These are phyloP conservation scores for Cladosporium sp. DNA, from an alignment of 2,329 filamentous ascomycete species.

Conservation along the genomic window DNA sequence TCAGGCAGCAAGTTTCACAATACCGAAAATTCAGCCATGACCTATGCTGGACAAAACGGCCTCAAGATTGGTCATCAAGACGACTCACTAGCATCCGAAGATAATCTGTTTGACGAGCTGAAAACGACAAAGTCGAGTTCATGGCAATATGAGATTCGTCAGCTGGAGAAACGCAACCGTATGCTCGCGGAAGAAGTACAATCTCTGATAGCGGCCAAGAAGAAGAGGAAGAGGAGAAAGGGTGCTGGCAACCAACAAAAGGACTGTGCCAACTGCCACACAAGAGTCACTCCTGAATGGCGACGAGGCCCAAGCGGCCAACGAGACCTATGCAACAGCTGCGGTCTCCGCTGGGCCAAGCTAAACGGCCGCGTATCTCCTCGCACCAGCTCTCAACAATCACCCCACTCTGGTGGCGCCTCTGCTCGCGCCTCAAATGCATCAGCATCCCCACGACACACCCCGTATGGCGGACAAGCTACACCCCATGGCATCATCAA, in stretches of 20 bases:
- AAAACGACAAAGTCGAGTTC: slow-evolving; percentile 88
- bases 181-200: slow-evolving; percentile 82
- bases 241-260: slow-evolving; percentile 77
- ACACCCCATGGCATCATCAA: slow-evolving; percentile 11
- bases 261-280: slow-evolving; percentile 91
- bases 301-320: slow-evolving; percentile 87
- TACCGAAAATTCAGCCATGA: slow-evolving; percentile 39
- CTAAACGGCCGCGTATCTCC: slow-evolving; percentile 62
- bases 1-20: slow-evolving; percentile 34
- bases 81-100: slow-evolving; percentile 65
- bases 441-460: slow-evolving; percentile 35
- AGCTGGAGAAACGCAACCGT: slow-evolving; percentile 89
- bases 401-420: slow-evolving; percentile 35
- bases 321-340: slow-evolving; percentile 92
- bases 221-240: slow-evolving; percentile 91
- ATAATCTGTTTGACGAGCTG: slow-evolving; percentile 88
- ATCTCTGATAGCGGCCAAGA: slow-evolving; percentile 74
- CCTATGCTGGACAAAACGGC: slow-evolving; percentile 43
- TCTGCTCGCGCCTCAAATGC: slow-evolving; percentile 45
- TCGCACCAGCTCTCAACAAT: slow-evolving; percentile 45
- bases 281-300: slow-evolving; percentile 88
- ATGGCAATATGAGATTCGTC: slow-evolving; percentile 91
- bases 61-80: slow-evolving; percentile 58
- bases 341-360: slow-evolving; percentile 91
- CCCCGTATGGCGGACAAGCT: background rate